Conservation (phyloP, 1,284 basidiomycete species). For the Volvariella volvacea region DNA sequence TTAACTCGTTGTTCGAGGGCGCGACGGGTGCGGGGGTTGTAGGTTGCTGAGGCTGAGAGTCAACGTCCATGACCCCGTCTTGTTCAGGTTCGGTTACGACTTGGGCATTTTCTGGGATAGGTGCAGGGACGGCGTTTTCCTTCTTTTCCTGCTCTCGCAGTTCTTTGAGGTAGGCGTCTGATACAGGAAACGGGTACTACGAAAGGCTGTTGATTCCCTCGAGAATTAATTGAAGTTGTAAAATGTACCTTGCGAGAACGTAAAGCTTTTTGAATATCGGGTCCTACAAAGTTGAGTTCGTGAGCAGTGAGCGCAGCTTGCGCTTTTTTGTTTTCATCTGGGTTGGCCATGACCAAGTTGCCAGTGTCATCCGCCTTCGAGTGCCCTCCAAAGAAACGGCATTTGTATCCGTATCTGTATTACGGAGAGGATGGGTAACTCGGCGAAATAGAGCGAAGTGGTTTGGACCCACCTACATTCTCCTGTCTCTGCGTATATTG, state of each 20-base stretch:
- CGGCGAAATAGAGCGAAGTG: background rate
- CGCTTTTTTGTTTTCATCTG: constrained; percentile 52
- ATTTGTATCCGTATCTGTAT: constrained; percentile 81
- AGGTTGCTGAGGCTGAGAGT: background rate
- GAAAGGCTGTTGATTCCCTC: no score
- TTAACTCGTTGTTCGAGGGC: constrained; percentile 12
- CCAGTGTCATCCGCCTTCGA: constrained; percentile 36
- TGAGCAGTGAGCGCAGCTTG: constrained; percentile 41
- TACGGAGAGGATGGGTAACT: no score
- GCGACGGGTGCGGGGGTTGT: background rate
- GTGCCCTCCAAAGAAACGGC: constrained; percentile 85
- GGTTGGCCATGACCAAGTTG: constrained; percentile 34
- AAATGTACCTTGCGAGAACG: constrained; percentile 65
- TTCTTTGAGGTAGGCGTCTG: constrained; percentile 63
- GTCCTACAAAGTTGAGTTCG: constrained; percentile 72
- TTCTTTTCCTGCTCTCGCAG: constrained; percentile 38
- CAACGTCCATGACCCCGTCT: constrained; percentile 13
- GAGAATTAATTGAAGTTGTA: no score
- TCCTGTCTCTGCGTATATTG: constrained; percentile 69
- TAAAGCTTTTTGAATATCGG: constrained; percentile 50
- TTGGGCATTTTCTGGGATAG: constrained; percentile 11
- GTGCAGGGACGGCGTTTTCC: constrained; percentile 22
- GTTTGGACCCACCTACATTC: constrained; percentile 51
- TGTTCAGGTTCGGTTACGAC: constrained; percentile 31
- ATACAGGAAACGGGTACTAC: constrained; percentile 63